A percentile compares a stretch with the other conserved stretches of the same genome.
Conservation (phyloP, 352 stramenopile genomes). For the Peronospora belbahrii region DNA sequence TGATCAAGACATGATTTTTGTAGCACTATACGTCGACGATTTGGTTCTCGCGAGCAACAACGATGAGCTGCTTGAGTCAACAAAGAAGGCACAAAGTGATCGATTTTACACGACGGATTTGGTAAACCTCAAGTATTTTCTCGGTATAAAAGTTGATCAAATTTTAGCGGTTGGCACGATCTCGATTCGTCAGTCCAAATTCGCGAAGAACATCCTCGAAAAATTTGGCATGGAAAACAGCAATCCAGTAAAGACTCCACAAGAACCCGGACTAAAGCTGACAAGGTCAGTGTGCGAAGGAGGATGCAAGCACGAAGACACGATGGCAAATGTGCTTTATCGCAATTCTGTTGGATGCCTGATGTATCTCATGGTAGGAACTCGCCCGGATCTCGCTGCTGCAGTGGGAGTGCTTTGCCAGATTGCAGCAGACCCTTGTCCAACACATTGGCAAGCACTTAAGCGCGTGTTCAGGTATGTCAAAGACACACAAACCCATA, state of each 20-base stretch:
- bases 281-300: neutral
- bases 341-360: neutral
- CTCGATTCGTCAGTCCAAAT: neutral
- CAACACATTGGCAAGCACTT: too few relatives aligned
- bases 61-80: neutral
- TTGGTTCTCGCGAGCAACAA: constrained; percentile 7
- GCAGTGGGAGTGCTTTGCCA: too few relatives aligned
- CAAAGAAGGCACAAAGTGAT: neutral
- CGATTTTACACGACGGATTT: neutral
- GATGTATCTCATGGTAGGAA: too few relatives aligned
- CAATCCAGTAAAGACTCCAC: neutral
- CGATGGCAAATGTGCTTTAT: neutral
- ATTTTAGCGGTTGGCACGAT: neutral
- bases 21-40: constrained; percentile 6
- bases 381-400: too few relatives aligned
- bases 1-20: constrained; percentile 10
- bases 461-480: too few relatives aligned
- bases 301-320: too few relatives aligned
- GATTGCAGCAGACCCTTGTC: too few relatives aligned
- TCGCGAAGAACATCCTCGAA: neutral
- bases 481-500: too few relatives aligned
- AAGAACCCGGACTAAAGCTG: neutral
- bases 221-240: neutral
- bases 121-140: neutral
- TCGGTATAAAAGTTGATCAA: neutral